Base-by-base conservation (phyloP, 2,329 filamentous ascomycete species). In the Aspergillus aculeatinus region DNA sequence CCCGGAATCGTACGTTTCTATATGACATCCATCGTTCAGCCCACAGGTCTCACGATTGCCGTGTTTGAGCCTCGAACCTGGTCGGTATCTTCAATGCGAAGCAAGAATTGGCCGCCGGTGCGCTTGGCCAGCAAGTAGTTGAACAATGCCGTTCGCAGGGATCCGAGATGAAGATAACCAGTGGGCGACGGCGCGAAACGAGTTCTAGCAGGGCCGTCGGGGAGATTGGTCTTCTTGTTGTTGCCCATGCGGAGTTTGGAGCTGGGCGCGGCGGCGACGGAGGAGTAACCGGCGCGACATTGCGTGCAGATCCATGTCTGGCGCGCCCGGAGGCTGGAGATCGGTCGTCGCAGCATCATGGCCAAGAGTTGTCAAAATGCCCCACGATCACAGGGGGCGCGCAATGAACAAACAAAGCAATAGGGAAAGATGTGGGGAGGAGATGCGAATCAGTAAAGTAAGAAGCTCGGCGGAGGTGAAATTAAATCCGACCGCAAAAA, bases 121-220 rank as follows among this genome's bases (percentile, higher is more conserved):
- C 89, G 87, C 70, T 88, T 90, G 0, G 95, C 93, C n/a, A 96
- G 83, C 4, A 99, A 80, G 67, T 94, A 97, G 71, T 96, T 98
- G 80, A 92, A 98, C n/a, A 99, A 78, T 0, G 96, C 96, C 0
- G 95, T 99, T 60, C 95, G 84, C 39, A 99, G 77, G 0, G 93
- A 96, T 4, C 95, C 95, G 12, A 99, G 82, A 76, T 99, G 95
- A 25, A 99, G 83, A 69, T 94, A 93, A 1, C 95, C 95, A 0
- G 95, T 99, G 0, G 95, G 95, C 1, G 95, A 98, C 0, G 95
- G 95, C 1, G 96, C 95, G 76, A 99, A 99, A 51, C 95, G 88
- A 19, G 95, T 91, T 74, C 91, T 83, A 60, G 86, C 86, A 50
- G 90, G 89, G 6, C 72, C 76, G 29, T 79, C 77, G 29, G 86